A percentile compares a stretch with the other conserved stretches of the same genome.
Conservation (phyloP, 495 filamentous ascomycete species). For the Penicillium egyptiacum region DNA sequence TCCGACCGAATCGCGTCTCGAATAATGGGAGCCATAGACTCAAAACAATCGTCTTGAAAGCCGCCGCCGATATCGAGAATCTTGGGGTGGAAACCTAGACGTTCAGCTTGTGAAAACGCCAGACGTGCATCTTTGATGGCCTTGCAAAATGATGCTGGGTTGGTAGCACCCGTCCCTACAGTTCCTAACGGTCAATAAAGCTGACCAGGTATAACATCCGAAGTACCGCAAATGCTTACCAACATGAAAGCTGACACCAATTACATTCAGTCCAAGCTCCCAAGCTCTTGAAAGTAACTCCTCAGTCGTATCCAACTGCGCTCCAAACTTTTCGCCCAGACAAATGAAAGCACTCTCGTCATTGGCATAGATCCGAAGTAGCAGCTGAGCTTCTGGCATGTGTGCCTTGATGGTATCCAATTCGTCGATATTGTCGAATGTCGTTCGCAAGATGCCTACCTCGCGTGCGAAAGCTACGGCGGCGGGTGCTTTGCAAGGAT, state of each 20-base stretch:
- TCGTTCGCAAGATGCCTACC: slow-evolving; percentile 26
- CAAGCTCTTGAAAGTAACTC: slow-evolving; percentile 22
- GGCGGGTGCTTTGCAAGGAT: slow-evolving; percentile 33
- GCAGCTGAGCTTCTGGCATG: slow-evolving; percentile 26
- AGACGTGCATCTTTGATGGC: slow-evolving; percentile 27
- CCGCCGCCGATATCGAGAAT: slow-evolving; percentile 38
- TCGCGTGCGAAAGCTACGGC: slow-evolving; percentile 24
- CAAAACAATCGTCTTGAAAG: slow-evolving; percentile 29
- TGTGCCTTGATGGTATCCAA: slow-evolving; percentile 31
- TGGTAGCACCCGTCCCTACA: slow-evolving; percentile 27
- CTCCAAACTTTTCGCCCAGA: slow-evolving; percentile 36
- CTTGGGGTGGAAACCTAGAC: slow-evolving; percentile 15
- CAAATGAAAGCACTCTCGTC: slow-evolving; percentile 25
- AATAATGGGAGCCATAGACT: slow-evolving; percentile 20
- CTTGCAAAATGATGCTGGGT: slow-evolving; percentile 24
- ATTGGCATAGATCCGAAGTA: slow-evolving; percentile 34
- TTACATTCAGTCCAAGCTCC: slow-evolving; percentile 30
- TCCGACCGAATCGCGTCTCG: slow-evolving; percentile 9
- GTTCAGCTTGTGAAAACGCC: slow-evolving; percentile 24
- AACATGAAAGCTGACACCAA: slow-evolving; percentile 40
- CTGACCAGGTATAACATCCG: not conserved
- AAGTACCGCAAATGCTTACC: slow-evolving; percentile 19
- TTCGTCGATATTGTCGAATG: slow-evolving; percentile 40
- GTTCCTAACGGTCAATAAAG: not conserved
- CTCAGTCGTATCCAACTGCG: slow-evolving; percentile 20